Conservation (phyloP, 164 flowering plant genomes). For the Buxus sempervirens region DNA sequence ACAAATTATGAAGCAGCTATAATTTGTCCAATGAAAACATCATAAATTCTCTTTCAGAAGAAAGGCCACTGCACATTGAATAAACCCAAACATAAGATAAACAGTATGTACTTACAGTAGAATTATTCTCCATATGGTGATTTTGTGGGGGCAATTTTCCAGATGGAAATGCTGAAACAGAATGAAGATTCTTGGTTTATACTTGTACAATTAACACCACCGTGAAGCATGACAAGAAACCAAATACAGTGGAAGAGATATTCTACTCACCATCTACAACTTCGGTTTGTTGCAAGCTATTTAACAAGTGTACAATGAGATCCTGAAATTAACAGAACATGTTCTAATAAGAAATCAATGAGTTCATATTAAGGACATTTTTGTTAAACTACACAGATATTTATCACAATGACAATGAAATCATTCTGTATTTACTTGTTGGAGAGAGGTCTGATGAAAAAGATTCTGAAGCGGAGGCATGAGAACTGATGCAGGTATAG, state of each 20-base stretch:
- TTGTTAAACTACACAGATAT: neutral
- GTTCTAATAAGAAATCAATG: no score
- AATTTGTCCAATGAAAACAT: no score
- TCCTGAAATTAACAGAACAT: constrained; percentile 47
- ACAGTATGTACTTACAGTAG: constrained; percentile 43
- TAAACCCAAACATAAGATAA: no score
- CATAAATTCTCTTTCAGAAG: no score
- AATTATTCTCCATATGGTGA: constrained; percentile 60
- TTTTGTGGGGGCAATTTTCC: constrained; percentile 66
- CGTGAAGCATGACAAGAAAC: neutral
- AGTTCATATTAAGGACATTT: constrained; percentile 4
- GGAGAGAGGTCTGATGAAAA: constrained; percentile 84
- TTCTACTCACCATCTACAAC: constrained; percentile 61
- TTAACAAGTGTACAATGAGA: constrained; percentile 62
- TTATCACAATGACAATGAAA: neutral
- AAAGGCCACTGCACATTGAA: neutral
- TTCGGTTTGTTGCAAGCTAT: constrained; percentile 68
- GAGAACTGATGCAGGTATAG: constrained; percentile 54
- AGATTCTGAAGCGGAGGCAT: constrained; percentile 92
- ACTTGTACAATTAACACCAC: neutral
- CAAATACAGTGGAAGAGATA: neutral
- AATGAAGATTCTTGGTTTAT: constrained; percentile 4
- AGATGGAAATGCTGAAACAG: constrained; percentile 59
- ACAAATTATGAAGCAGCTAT: no score
- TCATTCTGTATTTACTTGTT: constrained; percentile 51